Evolutionary conservation across 371 early-diverging fungal genomes (phyloP).

Genomic region (Rhizopus arrhizus): DNA sequence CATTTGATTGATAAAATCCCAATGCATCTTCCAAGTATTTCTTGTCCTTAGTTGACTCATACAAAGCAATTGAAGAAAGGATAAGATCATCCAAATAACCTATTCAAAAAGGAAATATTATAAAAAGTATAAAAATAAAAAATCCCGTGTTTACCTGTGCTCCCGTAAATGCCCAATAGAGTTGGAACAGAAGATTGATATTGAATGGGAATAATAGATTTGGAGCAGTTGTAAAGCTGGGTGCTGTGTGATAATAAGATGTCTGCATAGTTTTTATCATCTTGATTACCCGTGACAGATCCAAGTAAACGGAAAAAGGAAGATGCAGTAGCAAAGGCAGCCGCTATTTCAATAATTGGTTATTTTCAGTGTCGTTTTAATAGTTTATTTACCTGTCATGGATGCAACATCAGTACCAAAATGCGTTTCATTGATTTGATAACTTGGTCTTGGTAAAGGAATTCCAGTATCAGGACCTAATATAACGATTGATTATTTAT

Average conservation of each 20-base stretch:
- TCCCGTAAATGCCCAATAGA: slow-evolving; percentile 32
- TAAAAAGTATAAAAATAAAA: background rate
- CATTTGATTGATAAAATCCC: slow-evolving; percentile 25
- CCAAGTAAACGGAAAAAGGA: slow-evolving; percentile 37
- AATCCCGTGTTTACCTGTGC: slow-evolving; percentile 22
- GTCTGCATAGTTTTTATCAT: slow-evolving; percentile 44
- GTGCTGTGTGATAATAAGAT: slow-evolving; percentile 43
- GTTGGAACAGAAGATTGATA: slow-evolving; percentile 48
- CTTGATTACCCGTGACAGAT: slow-evolving; percentile 24
- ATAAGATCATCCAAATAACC: slow-evolving; percentile 51
- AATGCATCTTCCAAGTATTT: slow-evolving; percentile 34
- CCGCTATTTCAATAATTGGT: slow-evolving; percentile 23
- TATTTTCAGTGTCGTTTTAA: no score
- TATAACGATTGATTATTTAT: background rate
- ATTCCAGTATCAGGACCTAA: slow-evolving; percentile 34
- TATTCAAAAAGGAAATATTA: background rate
- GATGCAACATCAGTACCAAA: slow-evolving; percentile 60
- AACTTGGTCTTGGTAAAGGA: slow-evolving; percentile 47
- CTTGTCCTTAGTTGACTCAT: slow-evolving; percentile 40
- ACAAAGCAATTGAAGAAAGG: slow-evolving; percentile 53
- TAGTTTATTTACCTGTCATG: slow-evolving; percentile 30
- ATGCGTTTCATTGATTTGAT: slow-evolving; percentile 35
- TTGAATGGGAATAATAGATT: slow-evolving; percentile 26
- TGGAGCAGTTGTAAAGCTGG: slow-evolving; percentile 39
- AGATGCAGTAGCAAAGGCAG: slow-evolving; percentile 55